phyloP scores from a whole-genome alignment of 129 eudicot species.

The Daucus carota region DH1_v3.0 NC_030386.2:26867501-26868000 shows the following conservation, averaged over 20 bases:
- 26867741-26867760: not conserved
- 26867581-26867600: constrained; percentile 55
- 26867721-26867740: constrained; percentile 41
- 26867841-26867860: no score
- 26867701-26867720: constrained; percentile 68
- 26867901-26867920: no score
- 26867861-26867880: no score
- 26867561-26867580: constrained; percentile 50
- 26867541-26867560: constrained; percentile 84
- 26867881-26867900: no score
- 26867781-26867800: no score
- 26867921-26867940: no score
- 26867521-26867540: constrained; percentile 86
- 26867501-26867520: constrained; percentile 99
- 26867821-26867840: no score
- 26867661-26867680: not conserved
- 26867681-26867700: constrained; percentile 79
- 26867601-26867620: constrained; percentile 30
- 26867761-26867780: no score
- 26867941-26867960: no score
- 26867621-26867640: not conserved
- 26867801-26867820: no score
- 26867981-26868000: no score
- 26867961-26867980: no score
- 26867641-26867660: constrained; percentile 5